Base-by-base conservation (phyloP, 2,329 filamentous ascomycete genomes). In the Venturia oleaginea region DNA sequence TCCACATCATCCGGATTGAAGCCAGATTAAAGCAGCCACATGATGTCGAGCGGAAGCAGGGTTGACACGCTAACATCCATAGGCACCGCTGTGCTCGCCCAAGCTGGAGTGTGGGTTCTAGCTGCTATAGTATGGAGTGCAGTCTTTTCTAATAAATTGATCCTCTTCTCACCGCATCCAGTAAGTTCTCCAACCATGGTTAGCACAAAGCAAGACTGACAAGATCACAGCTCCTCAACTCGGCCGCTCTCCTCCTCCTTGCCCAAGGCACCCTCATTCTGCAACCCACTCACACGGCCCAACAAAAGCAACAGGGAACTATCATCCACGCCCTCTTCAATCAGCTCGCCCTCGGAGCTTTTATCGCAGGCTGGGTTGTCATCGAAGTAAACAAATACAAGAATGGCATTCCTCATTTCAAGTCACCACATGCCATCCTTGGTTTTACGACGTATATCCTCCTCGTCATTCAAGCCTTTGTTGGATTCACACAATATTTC, bases 111-210 rank as follows among this genome's bases (percentile, higher is more conserved):
- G 64, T 79, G 91, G 76, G 84, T 96, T 68, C 84, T 97, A 67
- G 79, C 86, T 60, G 84, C 85, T 42, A 84, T 93, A 65, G 81
- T 96, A 68, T 96, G 91, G 91, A 84, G 85, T 57, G 84, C 84
- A 64, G 84, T 97, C 68, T 85, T 96, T 72, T 83, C 85, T 51
- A 81, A 83, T 55, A 74, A 87, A 37, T 73, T 95, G 67, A 89
- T 90, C 46, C 85, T 96, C 70, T 96, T 97, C 82, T 92, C 91
- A 22, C 86, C 88, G 10, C 93, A 97, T 75, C 93, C 93, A 8
- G 86, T 97, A 72, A 84, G 76, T 81, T 79, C 40, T 61, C 60
- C 37, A 10, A n/a, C 7, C 10, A n/a, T 19, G 13, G 1, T 5
- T 22, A 43, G 59, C 22, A 19, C 8, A n/a, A 15, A 24, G 13